Evolutionary conservation across 1,284 basidiomycete genomes (phyloP), one percentile per base, ranked within the genome.

Genomic region (Heterobasidion irregulare): DNA sequence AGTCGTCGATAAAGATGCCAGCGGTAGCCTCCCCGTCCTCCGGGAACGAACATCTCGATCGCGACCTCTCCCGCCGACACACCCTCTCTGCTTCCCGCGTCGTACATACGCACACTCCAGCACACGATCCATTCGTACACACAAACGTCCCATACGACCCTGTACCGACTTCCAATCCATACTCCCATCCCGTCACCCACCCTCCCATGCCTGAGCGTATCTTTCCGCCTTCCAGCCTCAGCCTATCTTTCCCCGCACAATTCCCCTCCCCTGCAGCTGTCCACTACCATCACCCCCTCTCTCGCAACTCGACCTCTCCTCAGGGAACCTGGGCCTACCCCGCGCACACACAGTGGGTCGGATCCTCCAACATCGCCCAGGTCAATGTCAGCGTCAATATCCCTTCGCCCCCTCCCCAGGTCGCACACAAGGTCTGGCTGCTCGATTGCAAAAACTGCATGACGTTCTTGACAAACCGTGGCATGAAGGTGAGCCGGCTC

Each of bases 401-500:
- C 32, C 68, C 72, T 7, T 66, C 71, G 2, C 73, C 72, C 15
- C 70, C 70, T 5, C 72, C 73, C 1, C 69, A 68, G 46, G 65
- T 79, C 53, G 68, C 75, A 2, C 84, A 86, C 70, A 84, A 86
- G 67, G 89, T 93, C 55, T 92, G 88, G 79, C 80, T 89, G 35
- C 71, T 93, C 54, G 84, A 89, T 66, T 93, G 91, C 71, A 83
- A 77, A 61, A 76, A 80, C 16, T 93, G 90, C 66, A 75, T 77
- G 38, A 79, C 75, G 48, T 92, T 93, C 66, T 69, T 92, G 50
- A 88, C 88, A 16, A 91, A 93, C 67, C 79, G 91, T 16, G 90
- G 85, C 51, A 92, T 93, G 90, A 89, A 89, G 77, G 87, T 82
- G 61, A 65, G 75, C 72, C 26, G 47, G 38, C 52, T 41, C 54